A percentile compares a stretch with the other conserved stretches of the same genome.
phyloP scores from a whole-genome alignment of 129 eudicot species.

The Chrysanthemum lavandulifolium region DNA sequence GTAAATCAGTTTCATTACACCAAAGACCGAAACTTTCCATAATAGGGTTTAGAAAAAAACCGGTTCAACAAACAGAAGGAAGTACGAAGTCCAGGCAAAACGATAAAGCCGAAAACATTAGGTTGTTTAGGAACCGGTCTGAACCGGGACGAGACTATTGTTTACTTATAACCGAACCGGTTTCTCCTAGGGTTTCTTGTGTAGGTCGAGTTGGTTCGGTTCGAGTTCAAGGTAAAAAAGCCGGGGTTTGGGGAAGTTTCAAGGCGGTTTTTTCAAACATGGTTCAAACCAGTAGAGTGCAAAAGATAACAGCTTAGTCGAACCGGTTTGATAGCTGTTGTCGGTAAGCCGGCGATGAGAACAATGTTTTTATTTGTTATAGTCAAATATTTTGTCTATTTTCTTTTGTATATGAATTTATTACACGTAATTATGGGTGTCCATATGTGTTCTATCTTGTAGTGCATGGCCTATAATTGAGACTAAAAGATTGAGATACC shows the following conservation, averaged over 20 bases:
- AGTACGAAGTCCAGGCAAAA: slow-evolving; percentile 11
- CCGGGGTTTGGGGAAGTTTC: slow-evolving; percentile 40
- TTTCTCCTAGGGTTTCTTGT: slow-evolving; percentile 59
- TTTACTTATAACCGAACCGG: slow-evolving; percentile 42
- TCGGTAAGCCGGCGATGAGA: slow-evolving; percentile 16
- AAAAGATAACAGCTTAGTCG: slow-evolving; percentile 16
- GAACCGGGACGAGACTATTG: slow-evolving; percentile 48
- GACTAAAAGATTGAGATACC: slow-evolving; percentile 3
- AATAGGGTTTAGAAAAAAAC: slow-evolving; percentile 36
- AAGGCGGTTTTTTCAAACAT: slow-evolving; percentile 36
- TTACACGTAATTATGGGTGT: slow-evolving; percentile 28
- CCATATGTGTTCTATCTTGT: slow-evolving; percentile 8
- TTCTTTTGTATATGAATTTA: slow-evolving; percentile 30
- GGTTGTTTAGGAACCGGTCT: slow-evolving; percentile 54
- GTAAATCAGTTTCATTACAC: slow-evolving; percentile 16
- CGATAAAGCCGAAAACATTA: slow-evolving; percentile 17
- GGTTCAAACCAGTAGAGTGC: slow-evolving; percentile 27
- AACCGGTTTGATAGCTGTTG: slow-evolving; percentile 12
- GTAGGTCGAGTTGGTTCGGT: slow-evolving; percentile 53
- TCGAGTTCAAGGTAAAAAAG: slow-evolving; percentile 25
- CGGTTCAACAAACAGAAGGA: slow-evolving; percentile 12
- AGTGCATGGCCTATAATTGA: slow-evolving; percentile 25
- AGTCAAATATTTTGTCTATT: slow-evolving; percentile 9
- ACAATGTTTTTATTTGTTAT: neutral
- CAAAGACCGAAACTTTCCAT: slow-evolving; percentile 39